A percentile compares a stretch with the other conserved stretches of the same genome.
phyloP scores from a whole-genome alignment of 768 basidiomycete genomes.

The Filobasidium floriforme region DNA sequence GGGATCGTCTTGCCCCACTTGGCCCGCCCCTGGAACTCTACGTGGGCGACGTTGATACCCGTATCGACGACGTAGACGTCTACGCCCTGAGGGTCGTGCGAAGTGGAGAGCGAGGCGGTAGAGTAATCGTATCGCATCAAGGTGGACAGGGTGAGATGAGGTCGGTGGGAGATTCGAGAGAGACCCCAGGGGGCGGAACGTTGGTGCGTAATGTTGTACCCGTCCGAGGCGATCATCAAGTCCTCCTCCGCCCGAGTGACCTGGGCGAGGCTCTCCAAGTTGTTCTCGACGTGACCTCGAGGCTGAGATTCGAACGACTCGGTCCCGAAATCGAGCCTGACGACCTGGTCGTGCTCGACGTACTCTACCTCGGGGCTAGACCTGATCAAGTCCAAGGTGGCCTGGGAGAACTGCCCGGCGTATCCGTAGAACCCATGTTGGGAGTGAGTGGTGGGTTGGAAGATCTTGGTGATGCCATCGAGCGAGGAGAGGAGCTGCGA shows the following conservation, averaged over 20 bases:
- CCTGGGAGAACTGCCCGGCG: conserved; percentile 65
- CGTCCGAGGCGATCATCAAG: conserved; percentile 19
- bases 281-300: neutral
- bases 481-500: too few relatives aligned
- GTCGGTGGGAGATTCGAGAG: conserved; percentile 84
- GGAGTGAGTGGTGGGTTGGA: conserved; percentile 55
- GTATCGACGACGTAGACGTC: conserved; percentile 62
- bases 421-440: conserved; percentile 58
- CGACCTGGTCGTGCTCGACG: conserved; percentile 86
- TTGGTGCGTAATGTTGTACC: conserved; percentile 28
- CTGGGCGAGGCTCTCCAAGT: neutral
- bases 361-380: conserved; percentile 81
- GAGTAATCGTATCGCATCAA: conserved; percentile 77
- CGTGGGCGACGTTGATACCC: conserved; percentile 69
- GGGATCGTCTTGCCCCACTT: conserved; percentile 91
- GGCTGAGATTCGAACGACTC: neutral
- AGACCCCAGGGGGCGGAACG: conserved; percentile 61
- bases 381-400: conserved; percentile 67
- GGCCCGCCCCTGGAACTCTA: conserved; percentile 66
- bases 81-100: conserved; percentile 90
- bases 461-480: conserved; percentile 57
- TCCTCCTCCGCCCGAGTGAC: neutral
- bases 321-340: conserved; percentile 47
- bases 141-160: conserved; percentile 64
- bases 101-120: conserved; percentile 15